Evolutionary conservation across 2,329 filamentous ascomycete genomes (phyloP).

Genomic region (Pezicula carpinea): DNA sequence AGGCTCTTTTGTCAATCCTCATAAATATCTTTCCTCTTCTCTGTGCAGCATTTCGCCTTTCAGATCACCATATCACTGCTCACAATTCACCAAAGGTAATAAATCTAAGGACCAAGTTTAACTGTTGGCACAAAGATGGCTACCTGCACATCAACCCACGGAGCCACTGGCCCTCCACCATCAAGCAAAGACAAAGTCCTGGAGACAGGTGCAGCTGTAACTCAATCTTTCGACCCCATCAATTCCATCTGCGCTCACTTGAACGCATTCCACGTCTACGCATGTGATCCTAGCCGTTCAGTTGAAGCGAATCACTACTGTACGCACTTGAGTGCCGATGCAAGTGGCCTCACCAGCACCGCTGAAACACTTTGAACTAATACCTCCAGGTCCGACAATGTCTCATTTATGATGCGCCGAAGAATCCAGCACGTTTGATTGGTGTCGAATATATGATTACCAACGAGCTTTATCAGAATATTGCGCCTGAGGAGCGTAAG

Average conservation of each 20-base stretch:
- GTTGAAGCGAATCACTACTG: slow-evolving; percentile 87
- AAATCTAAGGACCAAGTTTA: too few species aligned
- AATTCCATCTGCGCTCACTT: slow-evolving; percentile 77
- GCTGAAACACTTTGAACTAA: slow-evolving; percentile 54
- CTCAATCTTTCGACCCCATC: slow-evolving; percentile 65
- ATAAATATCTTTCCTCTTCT: too few species aligned
- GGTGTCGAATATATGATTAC: slow-evolving; percentile 76
- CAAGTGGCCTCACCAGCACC: slow-evolving; percentile 59
- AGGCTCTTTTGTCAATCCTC: neutral
- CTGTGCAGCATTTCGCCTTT: too few species aligned
- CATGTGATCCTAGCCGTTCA: slow-evolving; percentile 57
- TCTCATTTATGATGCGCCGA: slow-evolving; percentile 72
- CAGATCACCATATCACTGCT: too few species aligned
- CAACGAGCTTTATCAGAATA: slow-evolving; percentile 58
- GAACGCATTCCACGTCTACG: slow-evolving; percentile 83
- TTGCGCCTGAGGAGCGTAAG: slow-evolving; percentile 62
- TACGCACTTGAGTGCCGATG: slow-evolving; percentile 66
- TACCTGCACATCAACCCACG: slow-evolving; percentile 10
- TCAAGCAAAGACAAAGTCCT: slow-evolving; percentile 53
- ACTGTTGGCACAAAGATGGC: slow-evolving; percentile 5
- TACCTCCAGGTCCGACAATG: slow-evolving; percentile 74
- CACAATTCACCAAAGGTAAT: too few species aligned
- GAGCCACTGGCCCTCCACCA: slow-evolving; percentile 21
- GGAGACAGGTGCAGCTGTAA: slow-evolving; percentile 54
- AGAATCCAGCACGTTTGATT: slow-evolving; percentile 66